phyloP scores from a whole-genome alignment of 495 filamentous ascomycete species.

The Aspergillus olivimuriae region DNA sequence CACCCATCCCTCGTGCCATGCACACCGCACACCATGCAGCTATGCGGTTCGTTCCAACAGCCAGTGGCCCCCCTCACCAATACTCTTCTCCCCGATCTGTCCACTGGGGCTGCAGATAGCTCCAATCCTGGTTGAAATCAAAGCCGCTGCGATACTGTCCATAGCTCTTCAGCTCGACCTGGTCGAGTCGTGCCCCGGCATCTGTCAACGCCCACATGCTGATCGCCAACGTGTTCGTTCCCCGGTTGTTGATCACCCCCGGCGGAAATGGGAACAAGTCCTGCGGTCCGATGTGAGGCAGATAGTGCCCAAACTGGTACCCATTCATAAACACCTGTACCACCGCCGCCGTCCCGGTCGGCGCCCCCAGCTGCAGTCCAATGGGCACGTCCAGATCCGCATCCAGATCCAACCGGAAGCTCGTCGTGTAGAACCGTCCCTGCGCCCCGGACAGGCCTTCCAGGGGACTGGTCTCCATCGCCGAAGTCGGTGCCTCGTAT shows the following conservation, averaged over 20 bases:
- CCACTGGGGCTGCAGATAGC: conserved; percentile 38
- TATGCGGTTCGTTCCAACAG: too few relatives aligned
- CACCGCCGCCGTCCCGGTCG: conserved; percentile 18
- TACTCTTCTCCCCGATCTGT: conserved; percentile 23
- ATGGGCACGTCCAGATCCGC: conserved; percentile 35
- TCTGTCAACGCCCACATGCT: conserved; percentile 43
- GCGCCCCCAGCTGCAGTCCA: conserved; percentile 24
- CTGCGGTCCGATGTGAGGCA: conserved; percentile 45
- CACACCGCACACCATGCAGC: too few relatives aligned
- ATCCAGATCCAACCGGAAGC: conserved; percentile 47
- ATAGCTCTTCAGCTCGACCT: conserved; percentile 30
- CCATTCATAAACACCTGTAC: conserved; percentile 39
- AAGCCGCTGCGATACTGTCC: conserved; percentile 38
- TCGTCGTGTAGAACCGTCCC: conserved; percentile 52
- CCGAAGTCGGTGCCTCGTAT: conserved; percentile 37
- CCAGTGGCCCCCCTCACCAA: too few relatives aligned
- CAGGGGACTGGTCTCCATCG: conserved; percentile 31
- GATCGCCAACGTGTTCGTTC: conserved; percentile 38
- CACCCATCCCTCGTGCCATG: too few relatives aligned
- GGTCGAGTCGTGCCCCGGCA: conserved; percentile 25
- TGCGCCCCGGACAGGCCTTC: conserved; percentile 46
- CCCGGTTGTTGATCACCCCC: conserved; percentile 41
- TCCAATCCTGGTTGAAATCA: conserved; percentile 38
- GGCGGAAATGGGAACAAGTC: conserved; percentile 43
- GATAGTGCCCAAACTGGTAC: conserved; percentile 14